Evolutionary conservation across 768 basidiomycete genomes (phyloP).

Genomic region (Amanita inopinata): DNA sequence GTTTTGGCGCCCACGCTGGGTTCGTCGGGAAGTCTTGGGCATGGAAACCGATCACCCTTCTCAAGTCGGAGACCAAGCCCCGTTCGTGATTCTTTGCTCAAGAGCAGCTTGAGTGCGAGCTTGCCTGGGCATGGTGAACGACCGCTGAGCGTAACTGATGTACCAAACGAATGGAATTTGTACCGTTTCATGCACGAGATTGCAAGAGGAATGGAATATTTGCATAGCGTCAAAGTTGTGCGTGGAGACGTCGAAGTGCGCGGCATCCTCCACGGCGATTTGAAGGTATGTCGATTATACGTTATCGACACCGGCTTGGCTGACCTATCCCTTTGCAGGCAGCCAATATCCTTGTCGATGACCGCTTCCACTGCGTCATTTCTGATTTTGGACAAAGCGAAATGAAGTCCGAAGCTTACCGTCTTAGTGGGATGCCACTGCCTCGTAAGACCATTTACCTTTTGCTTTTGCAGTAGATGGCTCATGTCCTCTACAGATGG

Average conservation of each 20-base stretch:
- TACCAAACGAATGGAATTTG: constrained; percentile 32
- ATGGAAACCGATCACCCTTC: neutral
- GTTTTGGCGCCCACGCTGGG: neutral
- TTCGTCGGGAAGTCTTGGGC: neutral
- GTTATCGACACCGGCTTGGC: neutral
- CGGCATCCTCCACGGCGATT: constrained; percentile 1
- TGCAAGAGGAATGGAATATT: constrained; percentile 77
- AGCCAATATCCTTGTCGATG: constrained; percentile 70
- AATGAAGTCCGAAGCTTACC: constrained; percentile 65
- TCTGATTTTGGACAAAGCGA: constrained; percentile 81
- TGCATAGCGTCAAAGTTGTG: constrained; percentile 57
- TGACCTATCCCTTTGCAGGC: constrained; percentile 26
- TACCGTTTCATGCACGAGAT: constrained; percentile 65
- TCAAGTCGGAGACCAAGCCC: constrained; percentile 5
- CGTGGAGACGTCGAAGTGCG: constrained; percentile 76
- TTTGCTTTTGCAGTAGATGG: neutral
- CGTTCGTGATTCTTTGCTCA: constrained; percentile 6
- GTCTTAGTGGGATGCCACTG: constrained; percentile 41
- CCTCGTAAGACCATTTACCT: constrained; percentile 33
- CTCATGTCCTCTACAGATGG: constrained; percentile 34
- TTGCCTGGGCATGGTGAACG: constrained; percentile 6
- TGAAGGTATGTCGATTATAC: constrained; percentile 2
- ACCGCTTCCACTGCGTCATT: constrained; percentile 57
- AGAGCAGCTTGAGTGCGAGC: constrained; percentile 2
- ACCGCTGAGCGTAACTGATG: constrained; percentile 5